Evolutionary conservation across 2,329 filamentous ascomycete species (phyloP), one percentile per base, ranked within the genome.

Genomic region (Mariannaea sp.): DNA sequence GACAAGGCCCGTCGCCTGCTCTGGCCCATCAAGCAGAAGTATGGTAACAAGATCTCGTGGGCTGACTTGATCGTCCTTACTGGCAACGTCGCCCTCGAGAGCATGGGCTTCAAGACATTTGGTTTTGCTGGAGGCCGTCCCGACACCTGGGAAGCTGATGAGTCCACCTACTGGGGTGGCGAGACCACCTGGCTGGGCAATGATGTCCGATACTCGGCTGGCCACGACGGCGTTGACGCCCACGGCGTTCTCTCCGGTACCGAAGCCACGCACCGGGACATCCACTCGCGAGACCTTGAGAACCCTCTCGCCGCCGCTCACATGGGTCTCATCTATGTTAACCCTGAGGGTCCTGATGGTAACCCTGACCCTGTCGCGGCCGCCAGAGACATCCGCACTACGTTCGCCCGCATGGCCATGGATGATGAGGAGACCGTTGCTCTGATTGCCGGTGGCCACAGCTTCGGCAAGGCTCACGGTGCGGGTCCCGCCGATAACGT

Each of bases 11-110:
- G 88, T 51, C 87, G 88, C 59, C 82, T 92, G 50, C 77, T 92
- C 35, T 90, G 66, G 86, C 88, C 88, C 51, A 85, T 92, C 76
- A 92, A 92, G 82, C 87, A 90, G 65, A 92, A 92, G 80, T 92
- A 92, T 61, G 88, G 88, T 70, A 84, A 84, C 79, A 90, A 89
- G 78, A 88, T 92, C 72, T 91, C 88, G 0, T 92, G 88, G 88
- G 85, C 88, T 19, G 88, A 92, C 68, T 74, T 92, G 54, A 71
- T 87, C 42, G 78, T 90, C 51, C 80, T 92, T 48, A 82, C 86
- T 22, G 88, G 88, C 60, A 91, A 91, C 69, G 87, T 91, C 13
- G 87, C 88, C 40, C 80, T 92, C 59, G 88, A 92, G 75, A 83
- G 82, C 57, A 90, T 90, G 86, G 88, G 86, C 56, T 82, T 88